phyloP scores from a whole-genome alignment of 495 filamentous ascomycete genomes.

The Xylaria sp. region DNA sequence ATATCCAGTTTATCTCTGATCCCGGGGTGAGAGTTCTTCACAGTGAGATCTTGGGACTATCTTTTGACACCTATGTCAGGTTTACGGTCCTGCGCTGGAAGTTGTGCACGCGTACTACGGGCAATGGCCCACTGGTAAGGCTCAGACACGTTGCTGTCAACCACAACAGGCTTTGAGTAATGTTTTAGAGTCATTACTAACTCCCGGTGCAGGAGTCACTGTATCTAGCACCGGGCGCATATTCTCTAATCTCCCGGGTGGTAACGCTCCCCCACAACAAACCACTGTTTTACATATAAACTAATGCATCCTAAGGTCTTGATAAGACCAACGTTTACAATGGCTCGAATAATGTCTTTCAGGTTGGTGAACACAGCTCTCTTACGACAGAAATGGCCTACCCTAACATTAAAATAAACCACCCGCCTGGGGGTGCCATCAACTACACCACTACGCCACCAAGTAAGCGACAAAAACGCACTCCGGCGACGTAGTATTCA shows the following conservation, averaged over 20 bases:
- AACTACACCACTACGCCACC: constrained; percentile 27
- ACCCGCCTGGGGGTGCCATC: constrained; percentile 40
- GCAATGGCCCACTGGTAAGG: constrained; percentile 49
- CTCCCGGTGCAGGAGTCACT: constrained; percentile 26
- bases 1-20: constrained; percentile 6
- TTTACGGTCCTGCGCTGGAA: constrained; percentile 47
- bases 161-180: neutral
- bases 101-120: constrained; percentile 52
- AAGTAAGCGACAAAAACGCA: neutral
- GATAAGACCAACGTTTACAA: constrained; percentile 36
- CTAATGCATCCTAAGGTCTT: constrained; percentile 7
- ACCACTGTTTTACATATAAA: neutral
- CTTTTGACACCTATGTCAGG: constrained; percentile 37
- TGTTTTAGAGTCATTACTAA: too few species aligned
- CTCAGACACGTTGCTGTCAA: neutral
- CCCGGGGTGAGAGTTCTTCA: neutral
- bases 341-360: constrained; percentile 25
- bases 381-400: constrained; percentile 46
- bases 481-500: neutral
- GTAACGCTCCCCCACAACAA: constrained; percentile 27
- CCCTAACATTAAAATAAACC: constrained; percentile 43
- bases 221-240: constrained; percentile 46
- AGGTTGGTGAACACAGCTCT: constrained; percentile 44
- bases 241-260: constrained; percentile 50
- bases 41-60: neutral